These are phyloP conservation scores for Rhodotorula sp. DNA, from an alignment of 1,284 basidiomycete species.

Conservation along the genomic window DNA sequence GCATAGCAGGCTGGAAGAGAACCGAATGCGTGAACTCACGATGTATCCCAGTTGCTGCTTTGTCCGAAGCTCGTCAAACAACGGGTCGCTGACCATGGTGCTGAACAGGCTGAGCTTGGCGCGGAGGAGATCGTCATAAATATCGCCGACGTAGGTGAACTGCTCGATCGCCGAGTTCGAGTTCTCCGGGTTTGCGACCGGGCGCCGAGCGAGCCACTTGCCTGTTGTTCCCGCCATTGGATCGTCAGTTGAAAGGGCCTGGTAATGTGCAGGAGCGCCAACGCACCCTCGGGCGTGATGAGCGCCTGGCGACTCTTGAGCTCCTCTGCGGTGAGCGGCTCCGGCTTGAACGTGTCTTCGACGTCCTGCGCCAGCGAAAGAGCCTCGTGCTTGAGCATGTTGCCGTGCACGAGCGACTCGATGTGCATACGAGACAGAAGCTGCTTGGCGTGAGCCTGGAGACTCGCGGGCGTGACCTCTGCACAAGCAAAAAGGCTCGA, in stretches of 20 bases:
- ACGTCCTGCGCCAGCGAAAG: constrained; percentile 68
- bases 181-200: constrained; percentile 82
- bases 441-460: constrained; percentile 65
- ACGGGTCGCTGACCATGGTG: constrained; percentile 78
- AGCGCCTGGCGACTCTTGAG: constrained; percentile 63
- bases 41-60: constrained; percentile 96
- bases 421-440: constrained; percentile 70
- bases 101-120: constrained; percentile 52
- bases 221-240: background rate
- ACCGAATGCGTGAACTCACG: constrained; percentile 49
- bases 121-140: constrained; percentile 56
- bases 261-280: background rate
- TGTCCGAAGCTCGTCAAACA: constrained; percentile 92
- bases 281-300: constrained; percentile 65
- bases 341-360: constrained; percentile 66
- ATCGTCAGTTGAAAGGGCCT: background rate
- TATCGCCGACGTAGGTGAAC: constrained; percentile 62
- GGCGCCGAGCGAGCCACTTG: constrained; percentile 68
- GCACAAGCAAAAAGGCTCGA: constrained; percentile 45
- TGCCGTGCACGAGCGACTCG: constrained; percentile 79
- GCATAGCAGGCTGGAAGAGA: fast-evolving
- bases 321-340: constrained; percentile 60
- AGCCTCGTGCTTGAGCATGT: constrained; percentile 79
- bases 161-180: constrained; percentile 68
- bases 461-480: constrained; percentile 68